Evolutionary conservation across 108 stramenopile genomes (phyloP).

Genomic region (Cyclotella cryptica): DNA sequence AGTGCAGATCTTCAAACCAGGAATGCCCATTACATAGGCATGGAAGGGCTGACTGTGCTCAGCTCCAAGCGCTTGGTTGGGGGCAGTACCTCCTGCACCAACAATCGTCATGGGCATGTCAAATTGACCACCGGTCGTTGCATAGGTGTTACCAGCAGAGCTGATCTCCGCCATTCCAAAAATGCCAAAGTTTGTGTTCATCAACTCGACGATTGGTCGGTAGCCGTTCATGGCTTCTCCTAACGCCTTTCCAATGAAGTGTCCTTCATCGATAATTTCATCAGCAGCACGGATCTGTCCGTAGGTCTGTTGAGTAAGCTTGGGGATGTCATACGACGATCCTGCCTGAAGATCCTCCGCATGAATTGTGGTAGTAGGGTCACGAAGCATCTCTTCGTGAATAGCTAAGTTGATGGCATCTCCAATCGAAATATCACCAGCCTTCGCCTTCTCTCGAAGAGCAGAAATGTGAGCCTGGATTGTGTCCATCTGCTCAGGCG

Average conservation of each 20-base stretch:
- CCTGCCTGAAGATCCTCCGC: slow-evolving; percentile 99
- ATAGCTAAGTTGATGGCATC: slow-evolving; percentile 99
- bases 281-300: slow-evolving; percentile 95
- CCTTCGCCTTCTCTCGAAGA: slow-evolving; percentile 84
- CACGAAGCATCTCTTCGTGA: slow-evolving; percentile 99
- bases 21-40: slow-evolving; percentile 99
- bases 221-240: slow-evolving; percentile 99
- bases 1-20: slow-evolving; percentile 98
- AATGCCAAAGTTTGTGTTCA: slow-evolving; percentile 99
- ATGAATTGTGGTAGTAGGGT: slow-evolving; percentile 97
- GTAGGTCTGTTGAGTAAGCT: slow-evolving; percentile 97
- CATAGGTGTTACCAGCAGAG: slow-evolving; percentile 98
- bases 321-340: slow-evolving; percentile 97
- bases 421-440: slow-evolving; percentile 95
- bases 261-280: slow-evolving; percentile 99
- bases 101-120: slow-evolving; percentile 99
- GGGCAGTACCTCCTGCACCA: slow-evolving; percentile 98
- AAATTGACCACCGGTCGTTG: slow-evolving; percentile 98
- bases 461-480: slow-evolving; percentile 77
- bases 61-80: slow-evolving; percentile 97
- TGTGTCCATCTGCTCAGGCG: slow-evolving; percentile 74
- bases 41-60: slow-evolving; percentile 99
- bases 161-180: slow-evolving; percentile 98
- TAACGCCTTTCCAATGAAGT: slow-evolving; percentile 98
- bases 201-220: slow-evolving; percentile 98